Evolutionary conservation across 2,329 filamentous ascomycete species (phyloP).

Genomic region (Didymella lethalis): DNA sequence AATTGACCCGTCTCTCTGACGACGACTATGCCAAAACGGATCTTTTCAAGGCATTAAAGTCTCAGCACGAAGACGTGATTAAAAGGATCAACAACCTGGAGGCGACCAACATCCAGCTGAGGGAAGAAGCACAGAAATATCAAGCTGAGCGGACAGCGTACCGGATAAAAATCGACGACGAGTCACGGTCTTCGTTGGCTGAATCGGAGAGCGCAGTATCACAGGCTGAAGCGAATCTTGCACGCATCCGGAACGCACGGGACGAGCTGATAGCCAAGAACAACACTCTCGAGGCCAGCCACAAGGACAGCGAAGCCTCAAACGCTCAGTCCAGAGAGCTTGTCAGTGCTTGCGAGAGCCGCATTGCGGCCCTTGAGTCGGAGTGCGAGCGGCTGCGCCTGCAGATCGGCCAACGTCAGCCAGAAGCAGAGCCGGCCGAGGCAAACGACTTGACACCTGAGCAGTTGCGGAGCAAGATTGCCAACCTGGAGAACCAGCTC

Average conservation of each 20-base stretch:
- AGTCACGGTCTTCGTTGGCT: conserved; percentile 73
- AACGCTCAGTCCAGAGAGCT: conserved; percentile 81
- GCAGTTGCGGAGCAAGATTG: conserved; percentile 76
- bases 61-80: conserved; percentile 90
- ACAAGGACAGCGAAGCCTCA: conserved; percentile 77
- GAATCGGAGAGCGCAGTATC: conserved; percentile 86
- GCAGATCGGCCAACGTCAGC: conserved; percentile 59
- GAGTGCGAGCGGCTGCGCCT: conserved; percentile 76
- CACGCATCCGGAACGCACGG: conserved; percentile 80
- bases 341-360: conserved; percentile 77
- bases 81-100: conserved; percentile 91
- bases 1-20: conserved; percentile 77
- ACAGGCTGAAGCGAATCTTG: conserved; percentile 82
- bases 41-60: conserved; percentile 89
- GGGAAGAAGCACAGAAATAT: conserved; percentile 83
- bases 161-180: conserved; percentile 80
- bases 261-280: conserved; percentile 88
- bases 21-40: conserved; percentile 95
- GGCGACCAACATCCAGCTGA: conserved; percentile 82
- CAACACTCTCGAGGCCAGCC: conserved; percentile 76
- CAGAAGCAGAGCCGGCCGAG: conserved; percentile 44
- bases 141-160: conserved; percentile 86
- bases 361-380: conserved; percentile 81
- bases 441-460: conserved; percentile 70
- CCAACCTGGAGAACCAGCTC: conserved; percentile 80